Evolutionary conservation across 2,329 filamentous ascomycete genomes (phyloP), one percentile per base, ranked within the genome.

Genomic region (Cladosporium sphaerospermum): DNA sequence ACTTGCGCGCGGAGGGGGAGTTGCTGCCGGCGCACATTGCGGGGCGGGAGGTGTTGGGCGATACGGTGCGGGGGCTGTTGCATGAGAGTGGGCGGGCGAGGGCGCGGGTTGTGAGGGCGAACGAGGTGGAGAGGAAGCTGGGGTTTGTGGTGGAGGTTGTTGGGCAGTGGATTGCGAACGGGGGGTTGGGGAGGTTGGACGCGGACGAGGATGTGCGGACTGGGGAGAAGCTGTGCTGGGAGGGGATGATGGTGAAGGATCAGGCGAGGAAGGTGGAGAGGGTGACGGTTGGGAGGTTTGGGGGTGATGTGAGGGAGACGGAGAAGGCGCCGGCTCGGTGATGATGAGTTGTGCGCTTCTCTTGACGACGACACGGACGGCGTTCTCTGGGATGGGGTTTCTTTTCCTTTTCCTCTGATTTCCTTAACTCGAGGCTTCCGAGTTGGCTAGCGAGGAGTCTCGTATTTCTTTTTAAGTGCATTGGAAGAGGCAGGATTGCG

Each of bases 111-210:
- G 84, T 87, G 0, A 78, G 80, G 16, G 84, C 85, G 39, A 92
- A 92, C 66, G 80, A 84, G 59, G 81, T 92, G 65, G 81, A 84
- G 33, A 77, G 76, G 61, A 92, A 92, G 73, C 78, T 92, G 54
- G 78, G 83, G 55, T 91, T 91, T 65, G 81, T 91, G 62, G 77
- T 79, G 59, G 71, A 78, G 48, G 78, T 89, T 13, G 77, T 89
- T 9, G 78, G 78, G 58, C 85, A 89, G 66, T 92, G 88, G 88
- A 79, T 83, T 10, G 63, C 67, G 52, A 84, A 86, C 61, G 83
- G 82, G 3, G 88, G 88, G 2, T 70, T 91, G 32, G 88, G 88
- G 2, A 67, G 71, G 54, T 58, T 73, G 13, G 62, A 64, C 8
- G 60, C 60, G 13, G 67, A 69, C 28, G 59, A 59, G 3, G 59